Conservation (phyloP, 371 early-diverging fungal genomes). For the Rhizopus stolonifer region DNA sequence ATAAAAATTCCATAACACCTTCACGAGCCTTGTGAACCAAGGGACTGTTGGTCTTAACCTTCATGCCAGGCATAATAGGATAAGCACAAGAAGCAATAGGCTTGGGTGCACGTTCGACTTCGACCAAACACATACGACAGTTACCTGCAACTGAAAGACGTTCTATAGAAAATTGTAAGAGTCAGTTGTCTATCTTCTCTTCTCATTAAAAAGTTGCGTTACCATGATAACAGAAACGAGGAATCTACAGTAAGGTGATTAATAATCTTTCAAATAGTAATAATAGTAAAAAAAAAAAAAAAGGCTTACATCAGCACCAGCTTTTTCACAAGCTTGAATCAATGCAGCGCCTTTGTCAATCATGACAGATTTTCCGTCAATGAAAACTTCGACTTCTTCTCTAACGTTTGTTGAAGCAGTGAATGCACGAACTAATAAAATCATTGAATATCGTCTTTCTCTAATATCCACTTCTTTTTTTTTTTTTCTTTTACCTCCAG, state of each 20-base stretch:
- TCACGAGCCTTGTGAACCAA: constrained; percentile 96
- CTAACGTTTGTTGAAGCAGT: constrained; percentile 51
- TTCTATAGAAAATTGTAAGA: constrained; percentile 34
- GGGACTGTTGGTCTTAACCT: constrained; percentile 91
- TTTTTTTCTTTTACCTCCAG: constrained; percentile 31
- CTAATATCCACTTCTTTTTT: neutral
- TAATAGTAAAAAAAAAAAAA: neutral
- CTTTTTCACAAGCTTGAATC: constrained; percentile 96
- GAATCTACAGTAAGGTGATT: constrained; percentile 64
- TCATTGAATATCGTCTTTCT: neutral
- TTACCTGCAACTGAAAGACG: constrained; percentile 96
- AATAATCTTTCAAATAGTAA: too few relatives aligned
- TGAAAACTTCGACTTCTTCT: constrained; percentile 81
- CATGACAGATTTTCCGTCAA: constrained; percentile 89
- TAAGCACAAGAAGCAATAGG: constrained; percentile 96
- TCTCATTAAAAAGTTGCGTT: neutral
- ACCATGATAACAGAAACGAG: constrained; percentile 97
- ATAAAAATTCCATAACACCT: constrained; percentile 97
- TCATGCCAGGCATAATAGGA: constrained; percentile 97
- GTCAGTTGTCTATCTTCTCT: neutral
- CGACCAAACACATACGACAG: constrained; percentile 99
- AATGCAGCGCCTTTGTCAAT: constrained; percentile 92
- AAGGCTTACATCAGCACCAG: constrained; percentile 67
- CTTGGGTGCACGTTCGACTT: constrained; percentile 94
- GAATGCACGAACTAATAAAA: constrained; percentile 50